These are phyloP conservation scores for Sicyos edulis DNA, from an alignment of 306 rosid species.

Conservation along the genomic window DNA sequence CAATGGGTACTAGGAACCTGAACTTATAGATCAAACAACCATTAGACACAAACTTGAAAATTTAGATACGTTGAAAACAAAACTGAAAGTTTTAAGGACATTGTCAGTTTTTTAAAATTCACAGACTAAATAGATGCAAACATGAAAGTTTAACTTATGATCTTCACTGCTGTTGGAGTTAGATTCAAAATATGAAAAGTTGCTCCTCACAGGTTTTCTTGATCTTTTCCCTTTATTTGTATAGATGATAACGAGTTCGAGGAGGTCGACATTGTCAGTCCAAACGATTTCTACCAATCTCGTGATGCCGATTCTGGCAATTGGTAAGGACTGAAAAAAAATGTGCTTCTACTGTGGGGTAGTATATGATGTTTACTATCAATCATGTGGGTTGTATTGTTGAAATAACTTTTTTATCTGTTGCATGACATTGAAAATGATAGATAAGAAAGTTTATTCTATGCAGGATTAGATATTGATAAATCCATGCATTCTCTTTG, in stretches of 20 bases:
- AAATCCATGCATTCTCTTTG: not conserved
- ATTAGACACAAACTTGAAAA: not conserved
- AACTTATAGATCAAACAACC: not conserved
- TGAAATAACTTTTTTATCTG: not conserved
- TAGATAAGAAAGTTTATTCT: not conserved
- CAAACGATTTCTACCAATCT: constrained; percentile 59
- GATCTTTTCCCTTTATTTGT: not conserved
- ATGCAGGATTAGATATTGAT: not conserved
- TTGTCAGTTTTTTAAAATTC: no score
- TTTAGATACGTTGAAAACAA: no score
- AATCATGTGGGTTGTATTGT: not conserved
- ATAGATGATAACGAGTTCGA: constrained; percentile 81
- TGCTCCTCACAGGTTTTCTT: not conserved
- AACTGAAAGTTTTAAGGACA: no score
- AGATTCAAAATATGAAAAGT: not conserved
- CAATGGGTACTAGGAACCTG: not conserved
- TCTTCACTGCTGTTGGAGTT: not conserved
- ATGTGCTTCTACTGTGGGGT: not conserved
- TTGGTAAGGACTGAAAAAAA: constrained; percentile 36
- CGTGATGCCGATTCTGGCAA: constrained; percentile 63
- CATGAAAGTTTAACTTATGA: no score
- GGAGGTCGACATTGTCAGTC: constrained; percentile 58
- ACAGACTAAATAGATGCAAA: no score
- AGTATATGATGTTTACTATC: not conserved
- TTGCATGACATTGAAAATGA: not conserved